A percentile compares a stretch with the other conserved stretches of the same genome.
Evolutionary conservation across 2,329 filamentous ascomycete genomes (phyloP).

Genomic region (Calonectria multiphialidica): DNA sequence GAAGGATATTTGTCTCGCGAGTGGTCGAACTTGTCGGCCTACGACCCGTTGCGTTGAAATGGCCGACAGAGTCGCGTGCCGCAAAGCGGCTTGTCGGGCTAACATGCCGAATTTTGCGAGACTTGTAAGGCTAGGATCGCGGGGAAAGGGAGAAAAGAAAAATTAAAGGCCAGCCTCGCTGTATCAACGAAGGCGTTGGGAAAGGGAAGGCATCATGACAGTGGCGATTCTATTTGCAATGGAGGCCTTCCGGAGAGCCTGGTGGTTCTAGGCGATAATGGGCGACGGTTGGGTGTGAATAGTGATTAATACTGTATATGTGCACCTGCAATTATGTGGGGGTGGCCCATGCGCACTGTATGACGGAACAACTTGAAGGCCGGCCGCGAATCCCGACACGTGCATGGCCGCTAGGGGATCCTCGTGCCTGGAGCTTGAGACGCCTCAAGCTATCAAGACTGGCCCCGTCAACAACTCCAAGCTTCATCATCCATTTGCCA

Average conservation of each 20-base stretch:
- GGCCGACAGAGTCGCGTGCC: conserved; percentile 37
- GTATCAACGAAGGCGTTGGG: conserved; percentile 14
- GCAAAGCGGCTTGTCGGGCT: conserved; percentile 38
- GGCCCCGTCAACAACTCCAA: conserved; percentile 35
- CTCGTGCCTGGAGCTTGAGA: conserved; percentile 46
- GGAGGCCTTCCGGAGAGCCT: conserved; percentile 2
- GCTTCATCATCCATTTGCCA: conserved; percentile 49
- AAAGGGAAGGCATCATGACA: conserved; percentile 34
- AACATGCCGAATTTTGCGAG: conserved; percentile 36
- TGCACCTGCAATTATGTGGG: background rate
- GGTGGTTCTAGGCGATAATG: conserved; percentile 8
- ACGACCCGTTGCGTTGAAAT: conserved; percentile 36
- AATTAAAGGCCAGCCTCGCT: background rate
- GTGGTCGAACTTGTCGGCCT: conserved; percentile 34
- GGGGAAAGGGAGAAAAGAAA: background rate
- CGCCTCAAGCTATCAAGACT: conserved; percentile 46
- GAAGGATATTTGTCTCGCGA: conserved; percentile 47
- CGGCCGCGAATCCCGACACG: conserved; percentile 43
- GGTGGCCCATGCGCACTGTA: conserved; percentile 34
- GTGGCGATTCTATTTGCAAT: conserved; percentile 27
- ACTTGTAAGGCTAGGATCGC: background rate
- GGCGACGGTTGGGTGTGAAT: background rate
- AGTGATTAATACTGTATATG: background rate
- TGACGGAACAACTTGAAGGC: conserved; percentile 44
- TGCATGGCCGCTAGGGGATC: conserved; percentile 37